Base-by-base conservation (phyloP, 768 basidiomycete species). In the Crepidotus variabilis region DNA sequence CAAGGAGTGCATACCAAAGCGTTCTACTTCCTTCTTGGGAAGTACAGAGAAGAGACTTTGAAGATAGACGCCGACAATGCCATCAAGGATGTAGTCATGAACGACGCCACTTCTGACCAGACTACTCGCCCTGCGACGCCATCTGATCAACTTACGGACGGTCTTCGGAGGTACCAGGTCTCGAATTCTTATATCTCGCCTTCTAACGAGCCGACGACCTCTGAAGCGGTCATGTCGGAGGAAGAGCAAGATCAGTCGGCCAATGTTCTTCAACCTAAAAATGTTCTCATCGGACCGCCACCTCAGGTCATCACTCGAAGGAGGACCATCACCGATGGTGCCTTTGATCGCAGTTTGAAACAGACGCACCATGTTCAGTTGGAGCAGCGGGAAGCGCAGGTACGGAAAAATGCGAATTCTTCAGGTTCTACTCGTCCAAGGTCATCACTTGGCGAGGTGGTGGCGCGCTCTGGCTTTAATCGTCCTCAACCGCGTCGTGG, bases 21-120 rank as follows among this genome's bases (percentile, higher is more conserved):
- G 0, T 94, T 94, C 70, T 96, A 94, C 67, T 92, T 88, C 66
- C 80, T 96, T 35, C 80, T 96, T 18, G 76, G 82, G 39, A 82
- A 82, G 69, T 90, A 92, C 64, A 83, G 89, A 57, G 86, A 92
- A 62, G 83, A 82, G 49, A 69, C 72, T 4, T 63, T 65, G 48
- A 69, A 65, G 35, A 73, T 68, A 50, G 67, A 84, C 63, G 75
- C 82, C 63, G 79, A 83, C 47, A 76, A 81, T 63, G 79, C 77
- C 47, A 56, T 59, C 22, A 61, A 60, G 47, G 58, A 65, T 8
- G 51, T 57, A 28, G 47, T 60, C 56, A 58, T 50, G n/a, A 28
- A 18, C 35, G n/a, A 21, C 18, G 9, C 43, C 1, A 32, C 32
- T 9, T 20, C 24, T 47, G 28, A 20, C 34, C 24, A 24, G 24